phyloP scores from a whole-genome alignment of 768 basidiomycete species.

The Collybiopsis luxurians region DNA sequence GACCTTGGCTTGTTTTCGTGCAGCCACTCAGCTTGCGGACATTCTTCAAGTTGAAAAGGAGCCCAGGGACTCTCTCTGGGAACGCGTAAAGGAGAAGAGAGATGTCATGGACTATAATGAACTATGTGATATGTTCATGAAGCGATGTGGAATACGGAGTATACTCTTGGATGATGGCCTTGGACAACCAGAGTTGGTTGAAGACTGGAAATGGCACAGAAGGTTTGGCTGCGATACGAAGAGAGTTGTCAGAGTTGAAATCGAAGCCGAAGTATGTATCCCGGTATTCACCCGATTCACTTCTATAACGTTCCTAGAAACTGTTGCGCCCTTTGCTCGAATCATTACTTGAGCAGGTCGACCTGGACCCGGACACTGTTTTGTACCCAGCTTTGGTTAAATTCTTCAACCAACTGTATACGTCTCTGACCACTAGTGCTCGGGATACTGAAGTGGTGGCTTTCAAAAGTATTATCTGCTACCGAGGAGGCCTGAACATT shows the following conservation, averaged over 20 bases:
- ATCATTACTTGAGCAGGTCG: background rate
- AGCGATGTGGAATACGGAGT: constrained; percentile 57
- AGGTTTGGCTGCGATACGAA: constrained; percentile 51
- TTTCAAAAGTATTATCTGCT: constrained; percentile 78
- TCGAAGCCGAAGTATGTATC: constrained; percentile 61
- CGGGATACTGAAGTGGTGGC: constrained; percentile 50
- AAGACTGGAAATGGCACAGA: constrained; percentile 62
- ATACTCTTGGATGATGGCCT: constrained; percentile 77
- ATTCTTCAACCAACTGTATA: constrained; percentile 1
- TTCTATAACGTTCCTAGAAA: background rate
- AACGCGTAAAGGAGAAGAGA: constrained; percentile 50
- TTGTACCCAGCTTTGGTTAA: background rate
- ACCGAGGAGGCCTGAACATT: constrained; percentile 73
- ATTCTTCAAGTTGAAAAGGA: constrained; percentile 41
- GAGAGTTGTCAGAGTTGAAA: constrained; percentile 68
- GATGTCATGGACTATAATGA: constrained; percentile 45
- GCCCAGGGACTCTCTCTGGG: constrained; percentile 45
- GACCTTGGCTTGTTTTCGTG: constrained; percentile 60
- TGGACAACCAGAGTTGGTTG: constrained; percentile 40
- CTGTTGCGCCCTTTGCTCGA: background rate
- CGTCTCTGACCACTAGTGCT: constrained; percentile 41
- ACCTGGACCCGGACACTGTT: background rate
- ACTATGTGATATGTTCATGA: constrained; percentile 56
- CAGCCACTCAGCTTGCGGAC: constrained; percentile 50
- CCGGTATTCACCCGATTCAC: constrained; percentile 8